Evolutionary conservation across 768 basidiomycete species (phyloP).

Genomic region (Lenzites betulinus): DNA sequence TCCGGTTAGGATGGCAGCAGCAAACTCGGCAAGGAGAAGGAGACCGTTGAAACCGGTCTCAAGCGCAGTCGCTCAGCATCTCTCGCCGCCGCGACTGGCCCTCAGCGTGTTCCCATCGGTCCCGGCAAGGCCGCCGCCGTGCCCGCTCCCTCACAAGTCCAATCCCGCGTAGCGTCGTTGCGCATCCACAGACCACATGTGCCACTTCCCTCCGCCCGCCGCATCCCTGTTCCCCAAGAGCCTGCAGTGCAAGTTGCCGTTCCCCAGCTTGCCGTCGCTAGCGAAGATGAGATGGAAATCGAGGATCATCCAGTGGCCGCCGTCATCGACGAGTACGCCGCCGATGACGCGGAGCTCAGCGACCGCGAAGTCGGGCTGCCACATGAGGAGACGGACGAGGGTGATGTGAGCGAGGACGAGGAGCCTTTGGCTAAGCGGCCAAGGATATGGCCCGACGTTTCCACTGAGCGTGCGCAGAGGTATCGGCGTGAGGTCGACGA

Average conservation of each 20-base stretch:
- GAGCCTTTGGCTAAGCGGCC: conserved; percentile 35
- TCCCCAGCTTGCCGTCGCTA: conserved; percentile 19
- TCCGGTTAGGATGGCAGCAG: conserved; percentile 45
- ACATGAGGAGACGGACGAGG: conserved; percentile 16
- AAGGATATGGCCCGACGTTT: conserved; percentile 75
- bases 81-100: conserved; percentile 56
- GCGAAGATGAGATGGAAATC: conserved; percentile 60
- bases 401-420: conserved; percentile 14
- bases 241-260: conserved; percentile 5
- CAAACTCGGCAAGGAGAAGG: conserved; percentile 66
- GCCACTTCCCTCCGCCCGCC: conserved; percentile 41
- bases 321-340: conserved; percentile 46
- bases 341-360: conserved; percentile 45
- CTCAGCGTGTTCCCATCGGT: conserved; percentile 72
- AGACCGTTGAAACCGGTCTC: conserved; percentile 50
- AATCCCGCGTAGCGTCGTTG: conserved; percentile 23
- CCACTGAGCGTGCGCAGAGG: conserved; percentile 57
- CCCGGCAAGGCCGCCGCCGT: conserved; percentile 45
- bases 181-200: conserved; percentile 34
- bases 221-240: conserved; percentile 37
- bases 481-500: conserved; percentile 65
- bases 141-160: conserved; percentile 20
- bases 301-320: conserved; percentile 44
- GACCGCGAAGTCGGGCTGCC: conserved; percentile 20
- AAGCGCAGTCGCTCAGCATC: conserved; percentile 69